Evolutionary conservation across 2,329 filamentous ascomycete species (phyloP).

Genomic region (Nemania sp.): DNA sequence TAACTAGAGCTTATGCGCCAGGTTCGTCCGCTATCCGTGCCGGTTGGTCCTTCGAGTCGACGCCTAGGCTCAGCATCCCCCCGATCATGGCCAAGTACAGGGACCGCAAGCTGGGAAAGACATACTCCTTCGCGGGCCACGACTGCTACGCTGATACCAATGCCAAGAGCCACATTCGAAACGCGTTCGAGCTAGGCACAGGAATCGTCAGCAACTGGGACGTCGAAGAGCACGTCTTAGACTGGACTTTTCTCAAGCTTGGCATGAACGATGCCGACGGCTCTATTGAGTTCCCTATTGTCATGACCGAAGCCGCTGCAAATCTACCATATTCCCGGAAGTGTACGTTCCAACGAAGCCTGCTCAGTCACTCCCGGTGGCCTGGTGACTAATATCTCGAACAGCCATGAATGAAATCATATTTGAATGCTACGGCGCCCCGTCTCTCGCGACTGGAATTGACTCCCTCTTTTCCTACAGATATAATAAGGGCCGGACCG

Average conservation of each 20-base stretch:
- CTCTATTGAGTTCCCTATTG: conserved; percentile 79
- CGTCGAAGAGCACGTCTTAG: conserved; percentile 90
- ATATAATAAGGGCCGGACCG: conserved; percentile 85
- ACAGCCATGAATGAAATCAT: conserved; percentile 95
- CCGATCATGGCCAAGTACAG: conserved; percentile 95
- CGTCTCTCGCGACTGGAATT: conserved; percentile 89
- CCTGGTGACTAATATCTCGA: too few species aligned
- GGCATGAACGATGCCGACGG: conserved; percentile 78
- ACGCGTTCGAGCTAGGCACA: conserved; percentile 86
- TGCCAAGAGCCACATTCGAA: conserved; percentile 84
- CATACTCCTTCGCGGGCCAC: conserved; percentile 86
- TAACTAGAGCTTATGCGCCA: conserved; percentile 43
- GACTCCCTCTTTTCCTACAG: conserved; percentile 96
- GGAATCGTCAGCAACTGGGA: conserved; percentile 98
- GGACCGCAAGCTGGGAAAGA: conserved; percentile 89
- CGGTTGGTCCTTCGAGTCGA: conserved; percentile 90
- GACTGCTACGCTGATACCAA: conserved; percentile 96
- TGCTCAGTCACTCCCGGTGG: too few species aligned
- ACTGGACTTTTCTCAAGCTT: conserved; percentile 93
- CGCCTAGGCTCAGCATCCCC: conserved; percentile 78
- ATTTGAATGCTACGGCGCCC: conserved; percentile 92
- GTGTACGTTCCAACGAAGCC: too few species aligned
- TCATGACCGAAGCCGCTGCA: conserved; percentile 94
- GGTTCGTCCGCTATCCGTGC: conserved; percentile 88
- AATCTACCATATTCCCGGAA: conserved; percentile 87